Conservation (phyloP, 2,329 filamentous ascomycete species). For the Calonectria pseudoreteaudii region DNA sequence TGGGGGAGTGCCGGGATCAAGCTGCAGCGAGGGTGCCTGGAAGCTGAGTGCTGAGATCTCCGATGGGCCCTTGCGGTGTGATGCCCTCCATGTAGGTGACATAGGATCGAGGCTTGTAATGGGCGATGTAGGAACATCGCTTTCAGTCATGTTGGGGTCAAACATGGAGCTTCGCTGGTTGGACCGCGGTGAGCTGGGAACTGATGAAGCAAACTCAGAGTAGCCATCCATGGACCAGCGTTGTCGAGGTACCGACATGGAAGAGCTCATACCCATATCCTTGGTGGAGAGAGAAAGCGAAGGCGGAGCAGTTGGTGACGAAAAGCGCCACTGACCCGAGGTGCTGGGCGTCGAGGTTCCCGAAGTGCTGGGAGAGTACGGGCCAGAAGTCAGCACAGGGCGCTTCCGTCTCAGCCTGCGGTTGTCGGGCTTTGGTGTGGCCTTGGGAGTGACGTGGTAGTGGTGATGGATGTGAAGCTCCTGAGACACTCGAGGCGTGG, state of each 20-base stretch:
- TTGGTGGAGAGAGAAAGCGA: conserved; percentile 57
- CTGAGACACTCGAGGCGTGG: conserved; percentile 61
- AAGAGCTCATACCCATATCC: conserved; percentile 67
- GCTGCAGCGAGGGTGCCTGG: conserved; percentile 49
- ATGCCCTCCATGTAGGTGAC: conserved; percentile 67
- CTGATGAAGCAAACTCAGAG: conserved; percentile 79
- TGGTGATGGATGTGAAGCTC: conserved; percentile 96
- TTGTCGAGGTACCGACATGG: conserved; percentile 56
- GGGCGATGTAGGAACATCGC: conserved; percentile 85
- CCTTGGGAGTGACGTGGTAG: conserved; percentile 79
- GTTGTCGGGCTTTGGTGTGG: conserved; percentile 69
- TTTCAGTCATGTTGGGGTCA: conserved; percentile 68
- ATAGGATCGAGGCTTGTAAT: conserved; percentile 79
- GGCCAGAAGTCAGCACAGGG: conserved; percentile 68
- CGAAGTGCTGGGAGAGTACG: conserved; percentile 65
- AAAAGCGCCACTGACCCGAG: conserved; percentile 52
- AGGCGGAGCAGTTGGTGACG: conserved; percentile 53
- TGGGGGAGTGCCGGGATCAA: conserved; percentile 49
- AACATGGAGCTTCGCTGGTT: conserved; percentile 81
- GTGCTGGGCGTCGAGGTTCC: conserved; percentile 56
- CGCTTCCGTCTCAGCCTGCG: conserved; percentile 80
- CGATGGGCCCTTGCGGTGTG: conserved; percentile 67
- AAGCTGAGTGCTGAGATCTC: conserved; percentile 66
- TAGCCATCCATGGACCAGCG: conserved; percentile 73
- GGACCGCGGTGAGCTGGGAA: conserved; percentile 85